Evolutionary conservation across 2,329 filamentous ascomycete genomes (phyloP).

Genomic region (Gremmenia infestans): DNA sequence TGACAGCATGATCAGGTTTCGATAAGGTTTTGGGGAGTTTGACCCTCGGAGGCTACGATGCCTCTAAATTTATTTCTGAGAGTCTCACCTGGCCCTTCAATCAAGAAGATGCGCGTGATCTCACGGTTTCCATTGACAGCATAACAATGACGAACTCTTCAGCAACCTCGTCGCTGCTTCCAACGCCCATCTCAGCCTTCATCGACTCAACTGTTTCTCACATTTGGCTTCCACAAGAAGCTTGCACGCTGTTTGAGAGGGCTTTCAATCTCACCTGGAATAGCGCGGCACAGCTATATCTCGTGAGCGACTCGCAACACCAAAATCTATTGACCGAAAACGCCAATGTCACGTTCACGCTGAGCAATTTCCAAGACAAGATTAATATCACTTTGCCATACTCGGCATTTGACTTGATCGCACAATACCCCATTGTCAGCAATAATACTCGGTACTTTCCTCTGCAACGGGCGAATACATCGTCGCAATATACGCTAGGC

Average conservation of each 20-base stretch:
- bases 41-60: conserved; percentile 37
- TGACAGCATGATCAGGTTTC: conserved; percentile 2
- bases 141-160: conserved; percentile 21
- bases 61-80: conserved; percentile 34
- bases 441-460: conserved; percentile 32
- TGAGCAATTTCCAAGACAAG: conserved; percentile 22
- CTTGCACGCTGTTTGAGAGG: conserved; percentile 31
- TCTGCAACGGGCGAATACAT: conserved; percentile 28
- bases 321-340: conserved; percentile 22
- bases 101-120: conserved; percentile 34
- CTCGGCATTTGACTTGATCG: conserved; percentile 32
- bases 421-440: conserved; percentile 29
- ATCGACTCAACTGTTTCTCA: conserved; percentile 36
- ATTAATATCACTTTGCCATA: conserved; percentile 32
- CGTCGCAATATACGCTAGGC: conserved; percentile 32
- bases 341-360: conserved; percentile 31
- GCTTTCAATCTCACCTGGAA: conserved; percentile 33
- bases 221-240: conserved; percentile 32
- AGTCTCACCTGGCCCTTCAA: conserved; percentile 35
- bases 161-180: conserved; percentile 4
- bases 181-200: conserved; percentile 24
- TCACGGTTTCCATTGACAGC: conserved; percentile 34
- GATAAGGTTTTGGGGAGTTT: conserved; percentile 29
- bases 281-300: conserved; percentile 30
- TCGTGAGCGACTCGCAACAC: conserved; percentile 24